phyloP scores from a whole-genome alignment of 805 yeast species.

The Scheffersomyces stipitis region DNA sequence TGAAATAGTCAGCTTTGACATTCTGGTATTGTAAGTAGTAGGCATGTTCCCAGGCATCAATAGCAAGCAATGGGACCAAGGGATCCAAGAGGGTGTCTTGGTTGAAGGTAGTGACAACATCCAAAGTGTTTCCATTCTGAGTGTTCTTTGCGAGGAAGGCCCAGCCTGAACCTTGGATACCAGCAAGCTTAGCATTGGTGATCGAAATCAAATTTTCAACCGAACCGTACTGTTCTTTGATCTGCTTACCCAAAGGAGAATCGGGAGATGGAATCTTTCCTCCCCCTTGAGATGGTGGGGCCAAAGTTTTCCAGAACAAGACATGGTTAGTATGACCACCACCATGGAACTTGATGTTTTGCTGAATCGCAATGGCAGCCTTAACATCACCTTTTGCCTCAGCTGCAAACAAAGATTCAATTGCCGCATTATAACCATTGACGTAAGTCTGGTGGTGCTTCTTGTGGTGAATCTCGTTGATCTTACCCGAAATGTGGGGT shows the following conservation, averaged over 20 bases:
- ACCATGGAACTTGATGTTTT: constrained; percentile 49
- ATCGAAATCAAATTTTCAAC: constrained; percentile 41
- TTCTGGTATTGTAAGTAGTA: constrained; percentile 54
- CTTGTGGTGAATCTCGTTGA: constrained; percentile 48
- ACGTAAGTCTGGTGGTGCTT: constrained; percentile 54
- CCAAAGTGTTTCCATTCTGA: constrained; percentile 42
- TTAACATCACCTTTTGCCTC: constrained; percentile 40
- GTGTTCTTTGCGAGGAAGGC: constrained; percentile 49
- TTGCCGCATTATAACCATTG: constrained; percentile 45
- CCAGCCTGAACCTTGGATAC: constrained; percentile 57
- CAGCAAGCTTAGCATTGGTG: constrained; percentile 44
- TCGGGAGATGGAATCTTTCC: constrained; percentile 23
- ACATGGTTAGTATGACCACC: constrained; percentile 53
- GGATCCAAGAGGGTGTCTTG: constrained; percentile 50
- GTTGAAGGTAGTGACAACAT: constrained; percentile 45
- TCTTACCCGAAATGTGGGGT: constrained; percentile 47
- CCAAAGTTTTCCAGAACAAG: constrained; percentile 50
- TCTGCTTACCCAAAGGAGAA: constrained; percentile 37
- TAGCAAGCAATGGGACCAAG: constrained; percentile 46
- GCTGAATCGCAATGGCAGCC: constrained; percentile 43
- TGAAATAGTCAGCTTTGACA: constrained; percentile 49
- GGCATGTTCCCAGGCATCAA: constrained; percentile 58
- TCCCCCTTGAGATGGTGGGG: constrained; percentile 46
- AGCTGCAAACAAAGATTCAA: constrained; percentile 38
- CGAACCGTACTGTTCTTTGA: constrained; percentile 44